Evolutionary conservation across 352 stramenopile species (phyloP).

Genomic region (Globisporangium parvum): DNA sequence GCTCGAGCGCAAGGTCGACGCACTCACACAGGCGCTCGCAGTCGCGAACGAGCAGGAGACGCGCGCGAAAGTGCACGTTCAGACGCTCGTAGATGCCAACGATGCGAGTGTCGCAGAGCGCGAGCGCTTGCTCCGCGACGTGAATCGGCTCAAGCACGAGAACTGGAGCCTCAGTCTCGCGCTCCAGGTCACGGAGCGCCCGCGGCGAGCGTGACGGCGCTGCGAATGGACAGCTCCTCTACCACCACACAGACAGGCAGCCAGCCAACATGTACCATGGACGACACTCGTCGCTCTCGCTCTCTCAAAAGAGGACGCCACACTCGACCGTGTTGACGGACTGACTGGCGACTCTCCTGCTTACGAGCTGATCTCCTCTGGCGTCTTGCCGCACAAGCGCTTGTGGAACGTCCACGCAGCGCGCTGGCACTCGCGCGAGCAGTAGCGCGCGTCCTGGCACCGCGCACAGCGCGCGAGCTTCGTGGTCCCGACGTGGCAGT

Average conservation of each 20-base stretch:
- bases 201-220: not conserved
- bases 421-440: slow-evolving; percentile 79
- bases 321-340: not conserved
- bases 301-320: not conserved
- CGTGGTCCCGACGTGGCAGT: slow-evolving; percentile 40
- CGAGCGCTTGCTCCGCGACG: slow-evolving; percentile 40
- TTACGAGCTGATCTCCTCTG: slow-evolving; percentile 33
- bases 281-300: not conserved
- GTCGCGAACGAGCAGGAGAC: slow-evolving; percentile 76
- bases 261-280: slow-evolving; percentile 4
- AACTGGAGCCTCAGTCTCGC: slow-evolving; percentile 65
- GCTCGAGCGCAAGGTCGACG: slow-evolving; percentile 28
- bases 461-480: slow-evolving; percentile 63
- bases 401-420: slow-evolving; percentile 77
- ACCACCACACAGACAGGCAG: not conserved
- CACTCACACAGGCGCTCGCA: slow-evolving; percentile 42
- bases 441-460: slow-evolving; percentile 68
- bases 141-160: slow-evolving; percentile 57
- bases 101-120: slow-evolving; percentile 29
- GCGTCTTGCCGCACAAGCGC: slow-evolving; percentile 51
- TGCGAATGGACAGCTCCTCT: not conserved
- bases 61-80: slow-evolving; percentile 42
- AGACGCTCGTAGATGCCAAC: slow-evolving; percentile 26
- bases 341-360: not conserved
- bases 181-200: slow-evolving; percentile 49